phyloP scores from a whole-genome alignment of 768 basidiomycete genomes.

The Grammothele lineata region DNA sequence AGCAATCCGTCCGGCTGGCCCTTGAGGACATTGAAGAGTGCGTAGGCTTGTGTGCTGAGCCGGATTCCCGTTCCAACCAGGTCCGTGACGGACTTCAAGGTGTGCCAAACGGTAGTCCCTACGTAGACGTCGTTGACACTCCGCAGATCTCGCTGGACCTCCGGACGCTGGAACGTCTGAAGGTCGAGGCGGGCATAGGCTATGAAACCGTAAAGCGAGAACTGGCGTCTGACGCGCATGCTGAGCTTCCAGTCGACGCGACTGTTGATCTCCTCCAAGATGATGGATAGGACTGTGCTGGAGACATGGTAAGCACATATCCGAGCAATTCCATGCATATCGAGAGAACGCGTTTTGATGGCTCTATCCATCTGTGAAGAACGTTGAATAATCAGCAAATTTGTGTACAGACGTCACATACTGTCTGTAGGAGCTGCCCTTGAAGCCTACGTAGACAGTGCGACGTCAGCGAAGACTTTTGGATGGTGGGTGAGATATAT shows the following conservation, averaged over 20 bases:
- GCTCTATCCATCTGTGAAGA: conserved; percentile 54
- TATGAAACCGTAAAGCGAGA: conserved; percentile 55
- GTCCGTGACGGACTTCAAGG: conserved; percentile 39
- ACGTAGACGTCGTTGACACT: conserved; percentile 7
- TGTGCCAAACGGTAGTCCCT: conserved; percentile 27
- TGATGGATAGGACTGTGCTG: conserved; percentile 35
- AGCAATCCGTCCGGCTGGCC: conserved; percentile 59
- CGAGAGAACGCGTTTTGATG: conserved; percentile 54
- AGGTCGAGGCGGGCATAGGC: conserved; percentile 70
- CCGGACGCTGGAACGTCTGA: conserved; percentile 65
- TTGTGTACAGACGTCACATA: too few species aligned
- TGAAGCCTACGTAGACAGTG: conserved; percentile 44
- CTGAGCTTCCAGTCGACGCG: conserved; percentile 17
- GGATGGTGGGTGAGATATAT: conserved; percentile 34
- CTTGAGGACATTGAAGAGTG: conserved; percentile 54
- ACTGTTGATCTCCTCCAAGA: conserved; percentile 19
- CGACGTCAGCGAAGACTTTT: conserved; percentile 7
- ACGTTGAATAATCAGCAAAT: too few species aligned
- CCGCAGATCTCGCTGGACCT: conserved; percentile 42
- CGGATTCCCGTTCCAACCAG: conserved; percentile 44
- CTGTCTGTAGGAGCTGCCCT: conserved; percentile 62
- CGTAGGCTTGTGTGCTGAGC: conserved; percentile 53
- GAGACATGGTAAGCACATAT: conserved; percentile 50
- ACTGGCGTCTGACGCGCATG: conserved; percentile 50
- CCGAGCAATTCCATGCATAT: conserved; percentile 47